These are phyloP conservation scores for Penstemon davidsonii DNA, from an alignment of 257 asterid species.

Conservation along the genomic window DNA sequence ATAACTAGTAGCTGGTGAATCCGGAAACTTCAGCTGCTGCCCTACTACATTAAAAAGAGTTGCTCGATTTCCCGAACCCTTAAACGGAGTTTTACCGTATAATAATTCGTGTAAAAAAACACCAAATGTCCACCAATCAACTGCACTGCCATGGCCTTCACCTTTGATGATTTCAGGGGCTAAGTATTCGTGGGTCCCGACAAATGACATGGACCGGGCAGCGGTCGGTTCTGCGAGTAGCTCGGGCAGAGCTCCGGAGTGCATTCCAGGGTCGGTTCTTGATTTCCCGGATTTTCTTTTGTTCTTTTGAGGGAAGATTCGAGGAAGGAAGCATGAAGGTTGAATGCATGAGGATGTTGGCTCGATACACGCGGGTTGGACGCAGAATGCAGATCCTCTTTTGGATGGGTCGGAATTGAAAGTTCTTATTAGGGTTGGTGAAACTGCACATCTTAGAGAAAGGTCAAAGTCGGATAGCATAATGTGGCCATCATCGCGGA, in stretches of 20 bases:
- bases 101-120: slow-evolving; percentile 69
- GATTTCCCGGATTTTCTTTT: slow-evolving; percentile 55
- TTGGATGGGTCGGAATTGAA: slow-evolving; percentile 48
- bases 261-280: slow-evolving; percentile 43
- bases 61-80: slow-evolving; percentile 75
- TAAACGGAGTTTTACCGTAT: slow-evolving; percentile 77
- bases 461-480: slow-evolving; percentile 90
- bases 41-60: slow-evolving; percentile 76
- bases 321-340: slow-evolving; percentile 77
- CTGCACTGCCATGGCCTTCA: slow-evolving; percentile 89
- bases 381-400: slow-evolving; percentile 30
- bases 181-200: slow-evolving; percentile 76
- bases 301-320: slow-evolving; percentile 56
- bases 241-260: slow-evolving; percentile 54
- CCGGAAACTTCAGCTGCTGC: slow-evolving; percentile 73
- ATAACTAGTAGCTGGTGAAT: slow-evolving; percentile 65
- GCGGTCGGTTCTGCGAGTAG: slow-evolving; percentile 80
- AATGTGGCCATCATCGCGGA: slow-evolving; percentile 84
- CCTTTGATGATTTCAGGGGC: slow-evolving; percentile 87
- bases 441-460: slow-evolving; percentile 72
- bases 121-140: slow-evolving; percentile 93
- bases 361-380: slow-evolving; percentile 42
- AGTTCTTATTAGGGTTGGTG: slow-evolving; percentile 65
- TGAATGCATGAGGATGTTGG: slow-evolving; percentile 72
- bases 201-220: slow-evolving; percentile 84